phyloP scores from a whole-genome alignment of 2,329 filamentous ascomycete species.

The Aciculosporium take region DNA sequence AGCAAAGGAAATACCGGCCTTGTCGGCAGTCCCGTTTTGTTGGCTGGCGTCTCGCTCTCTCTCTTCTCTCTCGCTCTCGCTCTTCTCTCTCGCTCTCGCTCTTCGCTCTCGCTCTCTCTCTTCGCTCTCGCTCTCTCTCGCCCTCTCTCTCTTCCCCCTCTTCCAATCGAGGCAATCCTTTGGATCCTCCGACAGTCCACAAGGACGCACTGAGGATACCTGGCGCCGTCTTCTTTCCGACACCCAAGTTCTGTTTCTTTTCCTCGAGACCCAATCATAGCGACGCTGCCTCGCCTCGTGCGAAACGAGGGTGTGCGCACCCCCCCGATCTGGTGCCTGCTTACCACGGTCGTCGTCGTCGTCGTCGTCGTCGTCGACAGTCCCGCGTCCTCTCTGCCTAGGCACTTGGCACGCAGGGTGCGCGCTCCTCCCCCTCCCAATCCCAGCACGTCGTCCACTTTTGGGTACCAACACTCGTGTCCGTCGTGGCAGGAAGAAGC shows the following conservation, averaged over 20 bases:
- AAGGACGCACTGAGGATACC: background rate
- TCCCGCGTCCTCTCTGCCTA: background rate
- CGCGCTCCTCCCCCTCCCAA: too few species aligned
- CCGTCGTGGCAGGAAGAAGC: background rate
- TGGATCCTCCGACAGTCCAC: background rate
- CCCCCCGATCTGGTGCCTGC: background rate
- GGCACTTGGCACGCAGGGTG: background rate
- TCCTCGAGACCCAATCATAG: background rate
- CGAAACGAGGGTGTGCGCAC: background rate
- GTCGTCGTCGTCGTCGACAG: too few species aligned
- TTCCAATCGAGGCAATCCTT: background rate
- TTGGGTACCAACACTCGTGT: constrained; percentile 6
- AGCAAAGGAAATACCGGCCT: too few species aligned
- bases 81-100: too few species aligned
- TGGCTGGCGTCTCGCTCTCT: too few species aligned
- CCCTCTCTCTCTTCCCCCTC: too few species aligned
- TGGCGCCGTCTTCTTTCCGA: too few species aligned
- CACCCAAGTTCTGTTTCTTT: background rate
- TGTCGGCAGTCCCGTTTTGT: too few species aligned
- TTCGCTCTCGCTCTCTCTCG: too few species aligned
- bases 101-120: too few species aligned
- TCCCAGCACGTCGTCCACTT: constrained; percentile 2
- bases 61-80: background rate
- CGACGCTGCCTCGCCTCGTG: background rate
- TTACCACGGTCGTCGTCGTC: too few species aligned